Evolutionary conservation across 805 yeast genomes (phyloP).

Genomic region (Wickerhamomyces ciferrii): DNA sequence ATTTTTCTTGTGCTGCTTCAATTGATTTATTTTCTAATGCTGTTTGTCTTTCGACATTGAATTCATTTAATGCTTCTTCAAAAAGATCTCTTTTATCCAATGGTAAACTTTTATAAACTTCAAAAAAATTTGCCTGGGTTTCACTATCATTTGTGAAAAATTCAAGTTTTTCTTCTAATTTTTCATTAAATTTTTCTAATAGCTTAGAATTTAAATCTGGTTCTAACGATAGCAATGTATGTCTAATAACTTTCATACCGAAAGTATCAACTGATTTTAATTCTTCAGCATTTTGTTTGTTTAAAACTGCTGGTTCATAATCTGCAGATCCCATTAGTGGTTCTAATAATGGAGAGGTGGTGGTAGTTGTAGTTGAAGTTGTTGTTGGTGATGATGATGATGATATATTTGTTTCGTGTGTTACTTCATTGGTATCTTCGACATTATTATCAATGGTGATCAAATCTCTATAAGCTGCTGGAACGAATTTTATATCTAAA

Average conservation of each 20-base stretch:
- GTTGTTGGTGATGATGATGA: background rate
- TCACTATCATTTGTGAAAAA: conserved; percentile 20
- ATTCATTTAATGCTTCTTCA: conserved; percentile 59
- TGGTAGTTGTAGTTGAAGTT: too few relatives aligned
- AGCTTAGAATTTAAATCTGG: conserved; percentile 23
- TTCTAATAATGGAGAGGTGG: background rate
- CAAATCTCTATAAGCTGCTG: conserved; percentile 29
- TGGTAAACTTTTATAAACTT: conserved; percentile 50
- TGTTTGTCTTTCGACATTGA: conserved; percentile 73
- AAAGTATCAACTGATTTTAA: conserved; percentile 68
- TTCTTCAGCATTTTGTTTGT: conserved; percentile 40
- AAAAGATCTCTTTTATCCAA: conserved; percentile 48
- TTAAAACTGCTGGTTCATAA: conserved; percentile 37
- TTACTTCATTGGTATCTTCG: conserved; percentile 1
- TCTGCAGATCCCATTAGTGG: background rate
- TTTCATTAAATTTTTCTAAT: conserved; percentile 25
- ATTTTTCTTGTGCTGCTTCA: conserved; percentile 81
- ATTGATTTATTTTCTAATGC: conserved; percentile 72
- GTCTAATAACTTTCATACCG: conserved; percentile 75
- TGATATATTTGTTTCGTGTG: background rate
- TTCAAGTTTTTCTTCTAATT: conserved; percentile 31
- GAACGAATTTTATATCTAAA: conserved; percentile 18
- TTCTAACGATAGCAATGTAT: conserved; percentile 54
- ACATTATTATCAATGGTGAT: conserved; percentile 8
- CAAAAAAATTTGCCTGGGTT: conserved; percentile 53